Evolutionary conservation across 768 basidiomycete genomes (phyloP).

Genomic region (Candolleomyces aberdarensis): DNA sequence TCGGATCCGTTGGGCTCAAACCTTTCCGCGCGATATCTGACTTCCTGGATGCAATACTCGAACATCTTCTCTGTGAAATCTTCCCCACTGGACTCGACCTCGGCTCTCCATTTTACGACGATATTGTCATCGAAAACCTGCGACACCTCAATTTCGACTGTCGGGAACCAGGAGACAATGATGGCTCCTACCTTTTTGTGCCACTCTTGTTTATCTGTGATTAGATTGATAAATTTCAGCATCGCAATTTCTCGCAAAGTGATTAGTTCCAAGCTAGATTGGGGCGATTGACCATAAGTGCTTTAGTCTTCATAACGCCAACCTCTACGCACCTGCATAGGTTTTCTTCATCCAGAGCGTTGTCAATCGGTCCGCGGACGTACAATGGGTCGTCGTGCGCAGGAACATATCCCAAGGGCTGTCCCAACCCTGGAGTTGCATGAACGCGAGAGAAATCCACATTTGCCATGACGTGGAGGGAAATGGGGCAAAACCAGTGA

Average conservation of each 20-base stretch:
- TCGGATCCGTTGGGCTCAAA: conserved; percentile 2
- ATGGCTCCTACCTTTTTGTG: conserved; percentile 23
- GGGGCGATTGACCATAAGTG: not conserved
- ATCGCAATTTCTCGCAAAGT: conserved; percentile 31
- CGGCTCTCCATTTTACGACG: conserved; percentile 13
- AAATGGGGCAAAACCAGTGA: not conserved
- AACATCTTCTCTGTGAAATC: conserved; percentile 17
- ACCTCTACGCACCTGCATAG: not conserved
- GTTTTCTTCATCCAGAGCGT: not conserved
- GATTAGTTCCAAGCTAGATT: conserved; percentile 14
- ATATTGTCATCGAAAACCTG: conserved; percentile 16
- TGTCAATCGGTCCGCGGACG: not conserved
- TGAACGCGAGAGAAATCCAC: not conserved
- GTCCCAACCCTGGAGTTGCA: not conserved
- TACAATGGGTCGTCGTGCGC: not conserved
- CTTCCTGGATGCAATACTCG: conserved; percentile 16
- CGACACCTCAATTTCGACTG: not conserved
- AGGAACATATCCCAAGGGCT: not conserved
- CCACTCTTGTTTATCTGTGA: conserved; percentile 34
- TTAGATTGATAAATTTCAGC: conserved; percentile 33
- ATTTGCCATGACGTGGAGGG: not conserved
- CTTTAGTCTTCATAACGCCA: not conserved
- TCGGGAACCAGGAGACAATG: not conserved
- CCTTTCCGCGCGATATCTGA: conserved; percentile 15
- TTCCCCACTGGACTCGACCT: conserved; percentile 3